Evolutionary conservation across 176 grass and related monocot genomes (phyloP).

Genomic region (Aegilops umbellulata): DNA sequence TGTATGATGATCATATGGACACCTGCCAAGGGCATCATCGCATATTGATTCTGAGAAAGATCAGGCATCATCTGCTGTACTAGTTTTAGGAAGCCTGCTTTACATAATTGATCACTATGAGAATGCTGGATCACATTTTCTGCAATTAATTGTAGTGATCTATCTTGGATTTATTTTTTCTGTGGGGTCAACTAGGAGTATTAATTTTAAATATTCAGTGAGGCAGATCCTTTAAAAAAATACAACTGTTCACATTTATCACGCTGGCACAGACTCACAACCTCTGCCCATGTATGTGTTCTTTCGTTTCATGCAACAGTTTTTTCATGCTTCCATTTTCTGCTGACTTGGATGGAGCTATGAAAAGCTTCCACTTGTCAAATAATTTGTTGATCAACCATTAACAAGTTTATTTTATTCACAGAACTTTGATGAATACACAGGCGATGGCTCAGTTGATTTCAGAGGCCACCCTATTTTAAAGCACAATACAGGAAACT

Average conservation of each 20-base stretch:
- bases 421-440: conserved; percentile 50
- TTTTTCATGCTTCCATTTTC: not conserved
- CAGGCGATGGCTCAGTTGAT: conserved; percentile 79
- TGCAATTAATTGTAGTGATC: not conserved
- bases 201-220: not conserved
- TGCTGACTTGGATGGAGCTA: not conserved
- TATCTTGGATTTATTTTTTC: not conserved
- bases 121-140: not conserved
- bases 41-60: not conserved
- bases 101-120: not conserved
- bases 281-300: not conserved
- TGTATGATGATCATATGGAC: not conserved
- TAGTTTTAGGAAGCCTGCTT: not conserved
- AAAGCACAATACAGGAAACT: conserved; percentile 80
- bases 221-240: not conserved
- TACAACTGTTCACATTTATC: not conserved
- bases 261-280: not conserved
- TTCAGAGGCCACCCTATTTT: conserved; percentile 67
- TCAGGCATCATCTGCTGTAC: not conserved
- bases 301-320: conserved; percentile 5
- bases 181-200: not conserved
- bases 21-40: not conserved
- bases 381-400: conserved; percentile 6
- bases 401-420: conserved; percentile 14
- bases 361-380: not conserved